Evolutionary conservation across 371 early-diverging fungal genomes (phyloP).

Genomic region (Mucor circinelloides): DNA sequence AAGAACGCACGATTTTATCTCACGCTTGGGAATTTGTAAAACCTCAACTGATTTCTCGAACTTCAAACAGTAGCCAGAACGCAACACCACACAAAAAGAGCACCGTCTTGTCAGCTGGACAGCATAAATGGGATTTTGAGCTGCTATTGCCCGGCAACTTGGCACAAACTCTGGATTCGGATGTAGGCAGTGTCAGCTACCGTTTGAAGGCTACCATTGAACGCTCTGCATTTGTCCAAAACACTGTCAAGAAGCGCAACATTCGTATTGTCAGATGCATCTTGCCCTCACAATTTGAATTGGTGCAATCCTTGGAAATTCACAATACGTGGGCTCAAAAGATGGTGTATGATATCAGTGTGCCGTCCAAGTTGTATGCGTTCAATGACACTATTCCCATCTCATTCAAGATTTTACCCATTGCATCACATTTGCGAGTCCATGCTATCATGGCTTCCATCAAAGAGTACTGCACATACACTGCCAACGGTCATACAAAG

Average conservation of each 20-base stretch:
- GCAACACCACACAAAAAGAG: constrained; percentile 15
- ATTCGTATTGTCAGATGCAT: constrained; percentile 25
- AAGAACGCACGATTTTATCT: constrained; percentile 26
- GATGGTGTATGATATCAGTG: constrained; percentile 32
- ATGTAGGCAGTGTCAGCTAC: constrained; percentile 26
- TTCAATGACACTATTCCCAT: constrained; percentile 26
- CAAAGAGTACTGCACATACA: constrained; percentile 30
- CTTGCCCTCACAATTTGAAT: constrained; percentile 25
- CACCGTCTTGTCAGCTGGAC: constrained; percentile 13
- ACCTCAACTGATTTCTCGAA: not conserved
- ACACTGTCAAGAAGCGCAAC: constrained; percentile 22
- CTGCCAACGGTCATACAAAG: constrained; percentile 23
- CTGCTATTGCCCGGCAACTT: constrained; percentile 30
- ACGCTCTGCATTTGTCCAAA: constrained; percentile 27
- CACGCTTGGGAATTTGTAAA: constrained; percentile 30
- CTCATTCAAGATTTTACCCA: constrained; percentile 26
- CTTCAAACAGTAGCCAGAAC: not conserved
- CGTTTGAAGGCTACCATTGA: constrained; percentile 27
- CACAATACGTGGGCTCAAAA: constrained; percentile 35
- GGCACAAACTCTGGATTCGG: constrained; percentile 35
- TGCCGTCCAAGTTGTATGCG: constrained; percentile 27
- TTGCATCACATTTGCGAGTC: constrained; percentile 21
- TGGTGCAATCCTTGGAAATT: constrained; percentile 28
- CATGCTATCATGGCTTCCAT: constrained; percentile 25
- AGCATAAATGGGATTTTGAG: constrained; percentile 36